A percentile compares a stretch with the other conserved stretches of the same genome.
These are phyloP conservation scores for Kitagawia praeruptora DNA, from an alignment of 129 eudicot genomes.

Conservation along the genomic window DNA sequence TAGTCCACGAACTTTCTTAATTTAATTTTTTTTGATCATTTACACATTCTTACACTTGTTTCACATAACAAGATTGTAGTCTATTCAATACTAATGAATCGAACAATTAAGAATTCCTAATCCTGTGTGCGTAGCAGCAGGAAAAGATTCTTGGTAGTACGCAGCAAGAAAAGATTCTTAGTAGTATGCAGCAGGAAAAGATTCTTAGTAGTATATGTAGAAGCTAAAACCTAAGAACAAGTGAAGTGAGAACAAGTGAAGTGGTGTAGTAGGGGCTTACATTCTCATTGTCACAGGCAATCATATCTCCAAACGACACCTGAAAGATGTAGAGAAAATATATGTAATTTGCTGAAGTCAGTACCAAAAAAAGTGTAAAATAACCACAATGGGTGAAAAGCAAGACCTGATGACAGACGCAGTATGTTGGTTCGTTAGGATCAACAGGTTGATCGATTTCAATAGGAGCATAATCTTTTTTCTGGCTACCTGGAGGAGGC, in stretches of 20 bases:
- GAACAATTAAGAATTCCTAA: too few species aligned
- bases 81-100: too few species aligned
- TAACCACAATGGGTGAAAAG: constrained; percentile 1
- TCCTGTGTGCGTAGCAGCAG: too few species aligned
- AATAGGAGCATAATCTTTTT: constrained; percentile 63
- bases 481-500: constrained; percentile 97
- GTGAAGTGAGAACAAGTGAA: constrained; percentile 1
- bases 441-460: constrained; percentile 95
- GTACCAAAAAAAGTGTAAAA: not conserved
- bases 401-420: constrained; percentile 93
- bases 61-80: too few species aligned
- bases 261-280: constrained; percentile 33
- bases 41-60: too few species aligned
- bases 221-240: not conserved
- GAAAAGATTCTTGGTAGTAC: too few species aligned
- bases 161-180: too few species aligned
- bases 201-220: not conserved
- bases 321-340: constrained; percentile 19
- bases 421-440: constrained; percentile 94
- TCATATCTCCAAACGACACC: constrained; percentile 98
- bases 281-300: constrained; percentile 95
- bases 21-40: too few species aligned
- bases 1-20: too few species aligned
- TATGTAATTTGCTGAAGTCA: not conserved
- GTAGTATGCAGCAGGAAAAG: too few species aligned